These are phyloP conservation scores for Sphagnum fallax DNA, from an alignment of 228 moss, liverwort and hornwort genomes.

Conservation along the genomic window DNA sequence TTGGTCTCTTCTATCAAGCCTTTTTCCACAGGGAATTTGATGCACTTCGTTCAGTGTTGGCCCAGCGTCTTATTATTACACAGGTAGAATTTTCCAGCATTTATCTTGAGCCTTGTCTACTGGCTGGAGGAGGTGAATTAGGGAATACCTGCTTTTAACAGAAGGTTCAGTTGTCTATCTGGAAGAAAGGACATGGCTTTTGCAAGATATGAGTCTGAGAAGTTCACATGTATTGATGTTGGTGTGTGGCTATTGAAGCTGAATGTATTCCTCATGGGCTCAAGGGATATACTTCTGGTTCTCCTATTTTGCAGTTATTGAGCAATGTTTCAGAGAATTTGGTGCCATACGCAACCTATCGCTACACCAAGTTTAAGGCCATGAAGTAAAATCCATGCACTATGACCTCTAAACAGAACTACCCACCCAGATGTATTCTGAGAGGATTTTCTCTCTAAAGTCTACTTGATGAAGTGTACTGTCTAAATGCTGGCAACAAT, in stretches of 20 bases:
- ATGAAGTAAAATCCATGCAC: slow-evolving; percentile 26
- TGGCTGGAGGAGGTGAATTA: neutral
- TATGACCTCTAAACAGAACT: neutral
- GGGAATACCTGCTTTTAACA: neutral
- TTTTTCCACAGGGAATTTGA: slow-evolving; percentile 63
- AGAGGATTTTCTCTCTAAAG: neutral
- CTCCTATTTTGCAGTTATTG: slow-evolving; percentile 41
- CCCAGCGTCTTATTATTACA: slow-evolving; percentile 78
- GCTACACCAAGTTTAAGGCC: slow-evolving; percentile 75
- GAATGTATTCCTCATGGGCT: too few relatives aligned
- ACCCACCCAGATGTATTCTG: neutral
- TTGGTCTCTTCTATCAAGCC: slow-evolving; percentile 93
- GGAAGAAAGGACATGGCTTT: too few relatives aligned
- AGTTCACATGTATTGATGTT: too few relatives aligned
- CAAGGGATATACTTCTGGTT: neutral
- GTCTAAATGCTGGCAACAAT: too few relatives aligned
- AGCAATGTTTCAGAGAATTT: slow-evolving; percentile 86
- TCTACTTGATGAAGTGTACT: neutral
- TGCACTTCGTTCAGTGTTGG: slow-evolving; percentile 68
- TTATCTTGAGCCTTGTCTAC: neutral
- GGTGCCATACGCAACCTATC: slow-evolving; percentile 77
- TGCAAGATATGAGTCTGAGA: too few relatives aligned
- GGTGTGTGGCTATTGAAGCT: too few relatives aligned
- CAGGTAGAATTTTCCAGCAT: slow-evolving; percentile 34
- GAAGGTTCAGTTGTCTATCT: too few relatives aligned